Evolutionary conservation across 2,329 filamentous ascomycete species (phyloP), one percentile per base, ranked within the genome.

Genomic region (Fusarium domesticum): DNA sequence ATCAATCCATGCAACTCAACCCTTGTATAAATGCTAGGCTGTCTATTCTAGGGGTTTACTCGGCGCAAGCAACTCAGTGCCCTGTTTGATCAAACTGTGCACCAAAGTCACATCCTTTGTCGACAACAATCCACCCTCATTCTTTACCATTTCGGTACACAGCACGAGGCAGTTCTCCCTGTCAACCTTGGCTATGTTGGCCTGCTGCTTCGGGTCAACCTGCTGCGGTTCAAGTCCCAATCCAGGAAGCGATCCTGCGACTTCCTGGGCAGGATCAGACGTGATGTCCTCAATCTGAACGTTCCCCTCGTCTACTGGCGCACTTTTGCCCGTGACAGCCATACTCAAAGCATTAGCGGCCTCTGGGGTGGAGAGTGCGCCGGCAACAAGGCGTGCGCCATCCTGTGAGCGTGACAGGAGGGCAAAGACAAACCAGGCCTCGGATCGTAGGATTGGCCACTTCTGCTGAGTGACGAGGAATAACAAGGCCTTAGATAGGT

Each of bases 361-460:
- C n/a, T 68, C 69, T 1, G 67, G 57, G 1, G 70, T 63, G 8
- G 69, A 59, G 35, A 82, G 61, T 2, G 74, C 61, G 11, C 66
- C 63, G 7, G 69, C 54, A 15, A 79, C 71, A 10, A 76, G 63
- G 2, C 61, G 55, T 2, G 76, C 73, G 6, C 79, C 78, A 28
- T 77, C 73, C 2, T 58, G 43, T 2, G 74, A 72, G 19, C 78
- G 71, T 32, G 74, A 73, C 72, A 84, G 78, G 25, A 84, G 70
- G 3, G 81, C 81, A 39, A 83, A 71, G 6, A 81, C 73, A 50
- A 84, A 84, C 74, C 80, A 79, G 3, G 75, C 72, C 57, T 85
- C 81, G 31, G 78, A 81, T 15, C 77, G 71, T 3, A 85, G 67
- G 2, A 75, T 69, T 0, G 79, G 77, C 71, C 80, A 84, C 51